Evolutionary conservation across 1,284 basidiomycete species (phyloP).

Genomic region (Spongispora temasekensis): DNA sequence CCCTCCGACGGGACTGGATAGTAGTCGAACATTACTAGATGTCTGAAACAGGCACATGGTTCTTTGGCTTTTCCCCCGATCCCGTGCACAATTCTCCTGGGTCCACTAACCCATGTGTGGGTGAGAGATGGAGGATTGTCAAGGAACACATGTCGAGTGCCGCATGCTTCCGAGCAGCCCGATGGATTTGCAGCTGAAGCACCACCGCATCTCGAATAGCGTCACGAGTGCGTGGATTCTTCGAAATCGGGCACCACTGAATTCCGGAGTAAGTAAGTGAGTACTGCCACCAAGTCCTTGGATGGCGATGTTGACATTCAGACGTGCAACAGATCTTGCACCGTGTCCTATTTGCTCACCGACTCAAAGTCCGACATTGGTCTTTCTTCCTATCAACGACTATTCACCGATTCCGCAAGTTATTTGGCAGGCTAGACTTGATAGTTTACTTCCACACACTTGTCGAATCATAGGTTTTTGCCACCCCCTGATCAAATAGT

Average conservation of each 20-base stretch:
- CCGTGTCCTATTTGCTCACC: neutral
- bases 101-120: neutral
- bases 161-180: constrained; percentile 5
- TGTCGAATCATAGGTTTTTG: too few species aligned
- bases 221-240: too few species aligned
- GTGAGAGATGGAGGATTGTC: constrained; percentile 1
- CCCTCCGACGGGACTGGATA: neutral
- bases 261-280: too few species aligned
- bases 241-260: too few species aligned
- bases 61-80: constrained; percentile 7
- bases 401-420: too few species aligned
- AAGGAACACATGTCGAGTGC: neutral
- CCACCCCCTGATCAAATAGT: too few species aligned
- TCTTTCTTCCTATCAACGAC: too few species aligned
- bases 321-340: constrained; percentile 11
- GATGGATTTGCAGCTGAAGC: neutral
- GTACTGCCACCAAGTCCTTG: neutral
- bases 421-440: too few species aligned
- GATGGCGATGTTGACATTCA: neutral
- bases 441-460: too few species aligned
- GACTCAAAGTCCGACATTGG: neutral
- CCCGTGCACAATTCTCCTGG: neutral
- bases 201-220: neutral
- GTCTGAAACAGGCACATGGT: constrained; percentile 1
- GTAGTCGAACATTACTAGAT: neutral